Evolutionary conservation across 2,329 filamentous ascomycete species (phyloP).

Genomic region (Bisporella sp.): DNA sequence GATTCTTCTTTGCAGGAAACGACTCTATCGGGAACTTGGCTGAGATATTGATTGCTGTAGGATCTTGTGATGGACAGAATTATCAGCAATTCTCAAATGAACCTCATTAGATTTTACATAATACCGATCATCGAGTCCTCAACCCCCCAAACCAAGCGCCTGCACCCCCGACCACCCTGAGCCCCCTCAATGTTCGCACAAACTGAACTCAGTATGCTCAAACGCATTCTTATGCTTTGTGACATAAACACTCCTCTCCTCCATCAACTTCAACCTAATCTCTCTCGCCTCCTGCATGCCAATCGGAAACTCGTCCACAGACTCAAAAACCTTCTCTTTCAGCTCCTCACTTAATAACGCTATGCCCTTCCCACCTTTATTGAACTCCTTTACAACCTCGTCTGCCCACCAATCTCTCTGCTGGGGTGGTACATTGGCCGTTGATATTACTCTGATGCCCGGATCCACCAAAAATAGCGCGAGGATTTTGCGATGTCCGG

Average conservation of each 20-base stretch:
- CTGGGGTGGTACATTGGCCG: slow-evolving; percentile 44
- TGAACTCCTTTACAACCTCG: slow-evolving; percentile 9
- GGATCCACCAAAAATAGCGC: slow-evolving; percentile 55
- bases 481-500: slow-evolving; percentile 49
- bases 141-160: background rate
- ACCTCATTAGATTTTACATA: too few relatives aligned
- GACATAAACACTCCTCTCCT: slow-evolving; percentile 26
- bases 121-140: background rate
- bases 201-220: background rate
- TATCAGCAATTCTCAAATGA: too few relatives aligned
- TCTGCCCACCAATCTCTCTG: slow-evolving; percentile 38
- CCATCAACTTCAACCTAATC: slow-evolving; percentile 32
- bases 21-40: too few relatives aligned
- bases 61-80: too few relatives aligned
- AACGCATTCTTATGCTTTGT: background rate
- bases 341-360: slow-evolving; percentile 15
- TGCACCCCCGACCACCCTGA: background rate
- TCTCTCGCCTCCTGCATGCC: slow-evolving; percentile 31
- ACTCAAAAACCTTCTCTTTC: slow-evolving; percentile 10
- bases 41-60: too few relatives aligned
- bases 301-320: slow-evolving; percentile 20
- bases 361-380: slow-evolving; percentile 10
- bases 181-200: background rate
- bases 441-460: slow-evolving; percentile 40
- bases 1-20: too few relatives aligned